These are phyloP conservation scores for Citrus unshiu DNA, from an alignment of 345 rosid genomes.

Conservation along the genomic window DNA sequence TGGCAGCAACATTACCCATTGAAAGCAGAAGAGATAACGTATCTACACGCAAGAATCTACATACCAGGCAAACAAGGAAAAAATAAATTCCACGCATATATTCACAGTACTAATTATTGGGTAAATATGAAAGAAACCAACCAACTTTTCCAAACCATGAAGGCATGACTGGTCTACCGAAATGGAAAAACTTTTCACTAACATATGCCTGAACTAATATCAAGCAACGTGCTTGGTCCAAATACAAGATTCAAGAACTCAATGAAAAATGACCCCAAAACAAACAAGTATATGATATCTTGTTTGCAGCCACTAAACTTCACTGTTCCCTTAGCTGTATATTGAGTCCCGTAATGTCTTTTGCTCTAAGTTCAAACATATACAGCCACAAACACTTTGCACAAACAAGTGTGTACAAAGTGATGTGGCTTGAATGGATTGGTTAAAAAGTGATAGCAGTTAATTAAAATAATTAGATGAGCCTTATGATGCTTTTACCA, in stretches of 20 bases:
- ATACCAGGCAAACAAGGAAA: conserved; percentile 10
- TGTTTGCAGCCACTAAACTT: neutral
- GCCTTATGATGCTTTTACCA: no score
- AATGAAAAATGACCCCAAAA: neutral
- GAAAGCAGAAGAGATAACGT: conserved; percentile 78
- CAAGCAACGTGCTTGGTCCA: neutral
- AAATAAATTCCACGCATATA: neutral
- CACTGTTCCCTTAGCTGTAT: neutral
- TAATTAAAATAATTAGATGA: no score
- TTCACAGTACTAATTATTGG: neutral
- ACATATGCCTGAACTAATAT: neutral
- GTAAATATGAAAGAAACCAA: neutral
- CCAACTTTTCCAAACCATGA: neutral
- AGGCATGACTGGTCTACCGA: neutral
- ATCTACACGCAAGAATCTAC: conserved; percentile 80
- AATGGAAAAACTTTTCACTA: neutral
- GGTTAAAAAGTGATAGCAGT: no score
- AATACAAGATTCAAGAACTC: neutral
- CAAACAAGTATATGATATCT: neutral
- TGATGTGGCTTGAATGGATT: no score
- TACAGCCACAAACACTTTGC: no score
- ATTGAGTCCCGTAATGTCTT: neutral
- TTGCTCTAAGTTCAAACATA: neutral
- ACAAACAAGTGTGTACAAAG: no score
- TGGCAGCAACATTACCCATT: conserved; percentile 74